phyloP scores from a whole-genome alignment of 1,284 basidiomycete genomes.

The Coniferiporia sulphurascens region DNA sequence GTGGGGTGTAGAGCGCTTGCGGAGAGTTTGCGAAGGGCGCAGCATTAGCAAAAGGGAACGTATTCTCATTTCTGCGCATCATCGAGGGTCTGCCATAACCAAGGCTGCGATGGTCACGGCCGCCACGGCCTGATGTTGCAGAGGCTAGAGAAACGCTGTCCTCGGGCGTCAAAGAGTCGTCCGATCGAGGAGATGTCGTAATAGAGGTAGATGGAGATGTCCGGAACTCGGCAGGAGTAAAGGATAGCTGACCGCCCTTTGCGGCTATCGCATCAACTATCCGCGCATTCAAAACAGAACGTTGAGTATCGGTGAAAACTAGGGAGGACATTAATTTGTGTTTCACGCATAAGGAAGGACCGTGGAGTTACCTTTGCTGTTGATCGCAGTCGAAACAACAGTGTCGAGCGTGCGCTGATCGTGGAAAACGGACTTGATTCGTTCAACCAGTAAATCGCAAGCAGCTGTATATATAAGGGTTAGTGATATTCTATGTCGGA shows the following conservation, averaged over 20 bases:
- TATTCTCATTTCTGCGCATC: slow-evolving; percentile 4
- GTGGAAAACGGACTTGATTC: slow-evolving; percentile 36
- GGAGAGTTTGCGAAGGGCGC: neutral
- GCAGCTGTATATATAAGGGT: slow-evolving; percentile 26
- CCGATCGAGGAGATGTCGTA: neutral
- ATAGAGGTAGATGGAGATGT: neutral
- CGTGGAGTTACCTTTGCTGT: slow-evolving; percentile 46
- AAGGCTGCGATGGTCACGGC: slow-evolving; percentile 2
- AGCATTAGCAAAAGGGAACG: neutral
- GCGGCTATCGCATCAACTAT: neutral
- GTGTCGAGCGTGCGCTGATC: slow-evolving; percentile 28
- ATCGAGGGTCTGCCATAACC: slow-evolving; percentile 8
- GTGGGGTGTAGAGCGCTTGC: neutral
- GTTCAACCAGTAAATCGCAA: slow-evolving; percentile 33
- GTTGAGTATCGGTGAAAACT: slow-evolving; percentile 16
- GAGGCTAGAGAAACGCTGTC: slow-evolving; percentile 1
- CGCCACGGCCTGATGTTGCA: neutral
- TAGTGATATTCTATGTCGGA: neutral
- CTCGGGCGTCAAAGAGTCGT: neutral
- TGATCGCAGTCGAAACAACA: slow-evolving; percentile 47
- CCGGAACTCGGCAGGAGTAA: slow-evolving; percentile 2
- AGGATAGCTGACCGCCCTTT: slow-evolving; percentile 9
- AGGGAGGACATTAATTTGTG: neutral
- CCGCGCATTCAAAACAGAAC: neutral
- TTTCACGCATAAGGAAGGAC: slow-evolving; percentile 42